Base-by-base conservation (phyloP, 805 yeast species). In the Saccharomycopsis fermentans region DNA sequence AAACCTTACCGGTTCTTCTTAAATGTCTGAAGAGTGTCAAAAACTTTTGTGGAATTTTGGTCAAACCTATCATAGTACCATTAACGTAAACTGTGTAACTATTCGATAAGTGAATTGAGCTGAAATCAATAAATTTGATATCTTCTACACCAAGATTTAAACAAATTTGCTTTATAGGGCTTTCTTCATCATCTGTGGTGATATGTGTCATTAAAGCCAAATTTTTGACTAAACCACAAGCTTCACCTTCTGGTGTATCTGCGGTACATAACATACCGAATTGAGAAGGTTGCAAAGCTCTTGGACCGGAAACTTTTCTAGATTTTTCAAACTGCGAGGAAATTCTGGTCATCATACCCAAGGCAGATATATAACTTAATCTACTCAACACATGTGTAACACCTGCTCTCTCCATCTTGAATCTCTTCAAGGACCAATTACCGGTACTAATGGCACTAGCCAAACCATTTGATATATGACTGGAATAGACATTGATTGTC, bases 231-330 rank as follows among this genome's bases (percentile, higher is more conserved):
- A 94, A 80, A 68, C 99, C 99, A 82, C 99, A 94, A 0, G 99
- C 99, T 73, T 94, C 99, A 79, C 99, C 99, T 80, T 94, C 99
- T 1, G 99, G 99, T 0, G 99, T 94, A 80, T 94, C 99, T 0
- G 98, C 88, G 6, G 98, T 90, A 77, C 99, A 94, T 61, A 94
- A 78, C 98, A 94, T 94, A 70, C 99, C 99, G 71, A 94, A 94
- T 74, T 94, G 99, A 1, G 99, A 94, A 11, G 99, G 99, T 72
- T 94, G 99, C 64, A 94, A 78, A 16, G 99, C 97, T 80, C 99
- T 87, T 55, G 99, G 99, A 51, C 99, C 99, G 1, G 96, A 88
- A 48, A 94, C 99, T 71, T 94, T 94, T 74, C 99, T 81, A 1
- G 98, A 90, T 71, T 94, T 94, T 71, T 94, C 99, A 68, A 94